Conservation (phyloP, 2,329 filamentous ascomycete species). For the Coleophoma crateriformis region DNA sequence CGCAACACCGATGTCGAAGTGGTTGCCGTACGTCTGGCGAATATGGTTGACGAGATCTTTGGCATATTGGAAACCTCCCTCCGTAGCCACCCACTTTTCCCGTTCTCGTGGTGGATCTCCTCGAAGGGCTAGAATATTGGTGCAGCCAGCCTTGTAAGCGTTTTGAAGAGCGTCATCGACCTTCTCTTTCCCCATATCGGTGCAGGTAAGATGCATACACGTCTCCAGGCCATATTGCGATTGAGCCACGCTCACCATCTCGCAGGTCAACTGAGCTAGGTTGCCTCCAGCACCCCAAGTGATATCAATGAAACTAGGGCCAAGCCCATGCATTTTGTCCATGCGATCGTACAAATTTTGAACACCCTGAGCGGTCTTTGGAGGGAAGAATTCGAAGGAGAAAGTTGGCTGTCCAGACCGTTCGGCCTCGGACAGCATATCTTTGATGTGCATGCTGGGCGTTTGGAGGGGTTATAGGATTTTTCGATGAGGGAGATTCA, state of each 20-base stretch:
- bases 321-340: constrained; percentile 96
- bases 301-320: constrained; percentile 94
- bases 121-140: constrained; percentile 89
- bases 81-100: constrained; percentile 86
- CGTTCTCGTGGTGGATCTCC: constrained; percentile 92
- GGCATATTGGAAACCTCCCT: constrained; percentile 86
- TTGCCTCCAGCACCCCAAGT: constrained; percentile 96
- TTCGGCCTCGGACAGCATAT: constrained; percentile 82
- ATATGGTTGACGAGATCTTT: constrained; percentile 80
- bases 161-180: constrained; percentile 82
- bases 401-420: constrained; percentile 78
- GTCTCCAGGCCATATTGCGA: constrained; percentile 94
- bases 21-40: constrained; percentile 69
- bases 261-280: constrained; percentile 85
- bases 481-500: background rate
- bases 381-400: constrained; percentile 99
- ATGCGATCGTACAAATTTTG: constrained; percentile 99
- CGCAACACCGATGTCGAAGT: constrained; percentile 97
- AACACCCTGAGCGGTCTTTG: constrained; percentile 94
- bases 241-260: constrained; percentile 96
- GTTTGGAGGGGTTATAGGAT: background rate
- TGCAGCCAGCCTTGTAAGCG: constrained; percentile 93
- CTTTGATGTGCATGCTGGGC: constrained; percentile 83
- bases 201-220: constrained; percentile 98
- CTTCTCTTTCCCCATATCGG: constrained; percentile 91